Evolutionary conservation across 2,329 filamentous ascomycete genomes (phyloP).

Genomic region (Pseudonectria buxi): DNA sequence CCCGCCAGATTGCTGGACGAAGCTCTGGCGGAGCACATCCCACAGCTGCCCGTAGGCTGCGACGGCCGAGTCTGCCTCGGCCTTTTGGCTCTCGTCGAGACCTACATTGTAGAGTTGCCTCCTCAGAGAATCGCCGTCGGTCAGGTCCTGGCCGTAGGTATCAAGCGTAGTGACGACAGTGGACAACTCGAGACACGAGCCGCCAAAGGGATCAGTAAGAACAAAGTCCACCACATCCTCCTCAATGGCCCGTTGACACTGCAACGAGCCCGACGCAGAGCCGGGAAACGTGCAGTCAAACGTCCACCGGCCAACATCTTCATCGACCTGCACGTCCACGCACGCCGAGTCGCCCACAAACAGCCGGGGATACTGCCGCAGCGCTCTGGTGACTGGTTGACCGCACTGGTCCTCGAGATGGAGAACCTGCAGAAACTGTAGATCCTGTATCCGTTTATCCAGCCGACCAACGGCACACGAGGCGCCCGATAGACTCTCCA

Average conservation of each 20-base stretch:
- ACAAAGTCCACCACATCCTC: conserved; percentile 28
- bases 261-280: conserved; percentile 19
- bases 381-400: conserved; percentile 17
- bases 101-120: conserved; percentile 20
- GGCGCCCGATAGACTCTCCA: conserved; percentile 24
- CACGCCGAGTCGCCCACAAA: conserved; percentile 27
- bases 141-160: conserved; percentile 21
- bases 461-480: conserved; percentile 21
- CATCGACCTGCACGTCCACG: conserved; percentile 20
- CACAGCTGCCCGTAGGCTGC: conserved; percentile 24
- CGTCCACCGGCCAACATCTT: conserved; percentile 23
- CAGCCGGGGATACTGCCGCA: conserved; percentile 25
- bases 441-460: conserved; percentile 18
- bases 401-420: conserved; percentile 31
- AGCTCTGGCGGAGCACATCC: conserved; percentile 24
- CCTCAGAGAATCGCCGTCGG: conserved; percentile 20
- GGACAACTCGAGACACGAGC: conserved; percentile 28
- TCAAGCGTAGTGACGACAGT: conserved; percentile 29
- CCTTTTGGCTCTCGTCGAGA: conserved; percentile 11
- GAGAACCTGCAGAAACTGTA: conserved; percentile 26
- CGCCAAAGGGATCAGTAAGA: conserved; percentile 28
- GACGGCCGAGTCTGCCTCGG: conserved; percentile 21
- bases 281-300: conserved; percentile 32
- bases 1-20: conserved; percentile 17
- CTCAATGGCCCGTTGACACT: conserved; percentile 27